A percentile compares a stretch with the other conserved stretches of the same genome.
Evolutionary conservation across 345 rosid genomes (phyloP).

Genomic region (Hypericum androsaemum): DNA sequence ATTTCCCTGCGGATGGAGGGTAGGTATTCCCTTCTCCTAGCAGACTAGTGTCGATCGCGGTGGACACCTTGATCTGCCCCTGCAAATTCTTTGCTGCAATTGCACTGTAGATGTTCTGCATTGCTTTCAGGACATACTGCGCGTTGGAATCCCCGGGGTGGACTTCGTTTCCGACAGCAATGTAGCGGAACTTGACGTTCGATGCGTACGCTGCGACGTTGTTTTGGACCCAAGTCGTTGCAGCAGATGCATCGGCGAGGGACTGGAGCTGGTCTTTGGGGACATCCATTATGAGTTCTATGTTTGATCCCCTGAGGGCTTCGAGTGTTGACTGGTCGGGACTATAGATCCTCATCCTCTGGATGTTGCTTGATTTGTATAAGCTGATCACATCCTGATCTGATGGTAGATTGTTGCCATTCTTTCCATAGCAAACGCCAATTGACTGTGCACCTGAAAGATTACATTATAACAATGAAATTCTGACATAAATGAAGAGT

Average conservation of each 20-base stretch:
- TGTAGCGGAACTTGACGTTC: slow-evolving; percentile 4
- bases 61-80: slow-evolving; percentile 9
- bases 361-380: slow-evolving; percentile 11
- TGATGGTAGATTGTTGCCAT: slow-evolving; percentile 15
- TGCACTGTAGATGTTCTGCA: too few species aligned
- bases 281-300: slow-evolving; percentile 12
- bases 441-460: background rate
- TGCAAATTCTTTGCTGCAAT: background rate
- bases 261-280: background rate
- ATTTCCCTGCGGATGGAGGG: slow-evolving; percentile 24
- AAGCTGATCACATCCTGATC: slow-evolving; percentile 11
- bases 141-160: too few species aligned
- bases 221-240: slow-evolving; percentile 9
- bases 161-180: too few species aligned
- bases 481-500: too few species aligned
- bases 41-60: slow-evolving; percentile 5
- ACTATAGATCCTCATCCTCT: slow-evolving; percentile 19
- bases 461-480: too few species aligned
- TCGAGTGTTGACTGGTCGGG: slow-evolving; percentile 7
- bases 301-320: slow-evolving; percentile 17
- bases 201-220: background rate
- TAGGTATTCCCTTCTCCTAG: slow-evolving; percentile 10
- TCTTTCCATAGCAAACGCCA: slow-evolving; percentile 16
- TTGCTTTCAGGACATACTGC: too few species aligned
- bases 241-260: background rate